Evolutionary conservation across 1,139 yeast genomes (phyloP), one percentile per base, ranked within the genome.

Genomic region (Debaryomycetaceae sp.): DNA sequence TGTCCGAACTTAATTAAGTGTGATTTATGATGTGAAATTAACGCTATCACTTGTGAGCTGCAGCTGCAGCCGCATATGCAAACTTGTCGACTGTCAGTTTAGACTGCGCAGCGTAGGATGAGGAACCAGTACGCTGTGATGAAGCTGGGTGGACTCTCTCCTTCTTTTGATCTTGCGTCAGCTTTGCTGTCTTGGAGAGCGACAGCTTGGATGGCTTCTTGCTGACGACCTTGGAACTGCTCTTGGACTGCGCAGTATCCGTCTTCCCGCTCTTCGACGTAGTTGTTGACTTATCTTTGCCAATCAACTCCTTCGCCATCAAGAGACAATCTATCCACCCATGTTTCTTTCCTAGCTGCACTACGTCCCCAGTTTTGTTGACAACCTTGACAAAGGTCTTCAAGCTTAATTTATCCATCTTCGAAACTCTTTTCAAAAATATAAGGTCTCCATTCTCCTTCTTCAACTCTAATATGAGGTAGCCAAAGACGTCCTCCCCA

Each of bases 381-480:
- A 66, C 58, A 3, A 78, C 80, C 41, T 65, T 57, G 5, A 76
- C 72, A 13, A 64, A 57, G 0, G 69, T 63, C 38, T 57, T 56
- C 33, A 70, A 42, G 2, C 58, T 50, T 2, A 55, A 44, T 14
- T 52, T 47, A 41, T 65, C 69, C 38, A 56, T 47, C 4, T 58
- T 59, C 17, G 56, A 52, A 36, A 71, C 56, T 43, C 82, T 55
- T 60, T 75, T 73, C 44, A 85, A 69, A 46, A 85, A 82, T 5
- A 84, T 73, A 63, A 86, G 69, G 50, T 79, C 79, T 38, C 83
- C 84, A 2, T 70, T 71, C 46, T 75, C 73, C 50, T 76, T 76
- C 44, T 80, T 72, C 53, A 83, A 68, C 54, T 85, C 91, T 34
- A 85, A 60, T 13, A 85, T 83, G 42, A 85, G 68, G 54, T 80